Evolutionary conservation across 2,329 filamentous ascomycete genomes (phyloP).

Genomic region (Chaetomiaceae sp.): DNA sequence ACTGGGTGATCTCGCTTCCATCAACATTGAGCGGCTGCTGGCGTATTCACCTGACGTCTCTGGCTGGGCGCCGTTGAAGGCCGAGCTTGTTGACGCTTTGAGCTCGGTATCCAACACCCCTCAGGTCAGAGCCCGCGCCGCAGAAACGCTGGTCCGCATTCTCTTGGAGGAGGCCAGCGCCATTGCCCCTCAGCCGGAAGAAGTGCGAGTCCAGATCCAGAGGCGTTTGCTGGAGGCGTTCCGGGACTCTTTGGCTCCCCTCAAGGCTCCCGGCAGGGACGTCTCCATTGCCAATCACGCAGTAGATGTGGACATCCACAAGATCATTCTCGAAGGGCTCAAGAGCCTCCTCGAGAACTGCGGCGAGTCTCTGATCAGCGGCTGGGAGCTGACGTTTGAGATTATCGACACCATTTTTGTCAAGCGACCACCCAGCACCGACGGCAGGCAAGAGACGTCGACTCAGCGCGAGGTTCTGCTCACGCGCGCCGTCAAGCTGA

Average conservation of each 20-base stretch:
- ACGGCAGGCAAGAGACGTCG: constrained; percentile 30
- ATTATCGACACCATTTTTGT: constrained; percentile 80
- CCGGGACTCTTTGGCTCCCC: constrained; percentile 53
- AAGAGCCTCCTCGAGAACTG: constrained; percentile 82
- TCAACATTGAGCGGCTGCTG: constrained; percentile 72
- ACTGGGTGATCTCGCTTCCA: constrained; percentile 64
- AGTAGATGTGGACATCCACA: constrained; percentile 74
- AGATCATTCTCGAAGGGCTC: constrained; percentile 71
- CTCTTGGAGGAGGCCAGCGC: constrained; percentile 54
- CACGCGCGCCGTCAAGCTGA: constrained; percentile 66
- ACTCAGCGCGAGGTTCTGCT: constrained; percentile 36
- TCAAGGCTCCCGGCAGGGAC: constrained; percentile 51
- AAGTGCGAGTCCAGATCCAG: constrained; percentile 58
- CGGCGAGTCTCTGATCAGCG: constrained; percentile 74
- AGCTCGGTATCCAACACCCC: constrained; percentile 44
- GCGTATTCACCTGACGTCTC: constrained; percentile 60
- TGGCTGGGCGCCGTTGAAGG: constrained; percentile 68
- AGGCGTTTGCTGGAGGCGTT: constrained; percentile 65
- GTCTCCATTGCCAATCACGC: constrained; percentile 54
- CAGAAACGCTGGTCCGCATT: constrained; percentile 58
- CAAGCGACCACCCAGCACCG: constrained; percentile 33
- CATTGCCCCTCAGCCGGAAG: constrained; percentile 48
- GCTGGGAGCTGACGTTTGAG: constrained; percentile 82
- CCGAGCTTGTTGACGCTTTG: constrained; percentile 49
- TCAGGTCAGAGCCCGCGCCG: constrained; percentile 55